These are phyloP conservation scores for Penicillium paradoxum DNA, from an alignment of 495 filamentous ascomycete genomes.

Conservation along the genomic window DNA sequence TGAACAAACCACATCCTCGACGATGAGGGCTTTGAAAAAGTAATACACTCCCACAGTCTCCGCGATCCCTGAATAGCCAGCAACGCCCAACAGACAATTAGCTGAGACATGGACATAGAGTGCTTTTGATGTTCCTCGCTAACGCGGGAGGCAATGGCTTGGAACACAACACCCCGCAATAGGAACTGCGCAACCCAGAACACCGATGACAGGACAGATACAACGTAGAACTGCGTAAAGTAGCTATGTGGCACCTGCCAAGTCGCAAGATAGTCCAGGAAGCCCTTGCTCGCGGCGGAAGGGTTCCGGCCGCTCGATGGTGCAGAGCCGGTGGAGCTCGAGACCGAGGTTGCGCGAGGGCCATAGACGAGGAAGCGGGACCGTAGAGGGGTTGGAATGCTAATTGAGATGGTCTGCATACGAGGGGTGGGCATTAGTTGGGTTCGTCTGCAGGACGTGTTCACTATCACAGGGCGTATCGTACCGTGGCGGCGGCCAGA, in stretches of 20 bases:
- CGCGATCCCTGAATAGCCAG: conserved; percentile 70
- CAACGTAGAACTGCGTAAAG: conserved; percentile 82
- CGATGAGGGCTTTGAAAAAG: conserved; percentile 58
- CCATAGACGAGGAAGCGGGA: conserved; percentile 56
- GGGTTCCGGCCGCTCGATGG: neutral
- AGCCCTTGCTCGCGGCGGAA: neutral
- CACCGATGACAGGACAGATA: conserved; percentile 61
- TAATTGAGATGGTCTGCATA: conserved; percentile 50
- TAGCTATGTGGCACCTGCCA: conserved; percentile 74
- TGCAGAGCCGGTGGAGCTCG: conserved; percentile 9
- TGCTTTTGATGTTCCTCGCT: conserved; percentile 31
- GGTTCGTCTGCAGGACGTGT: neutral
- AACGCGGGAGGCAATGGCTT: conserved; percentile 34
- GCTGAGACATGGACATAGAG: conserved; percentile 61
- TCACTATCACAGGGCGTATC: conserved; percentile 15
- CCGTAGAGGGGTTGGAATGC: conserved; percentile 45
- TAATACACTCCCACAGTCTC: conserved; percentile 66
- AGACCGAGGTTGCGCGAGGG: conserved; percentile 41
- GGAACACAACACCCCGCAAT: conserved; percentile 46
- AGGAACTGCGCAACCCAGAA: conserved; percentile 76
- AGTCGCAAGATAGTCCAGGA: conserved; percentile 49
- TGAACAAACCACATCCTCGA: conserved; percentile 79
- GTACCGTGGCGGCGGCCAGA: conserved; percentile 46
- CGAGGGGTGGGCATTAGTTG: conserved; percentile 18
- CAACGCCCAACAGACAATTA: conserved; percentile 61